Evolutionary conservation across 75 land plant species (phyloP), one percentile per base, ranked within the genome.

Genomic region (Ceratopteris richardii): DNA sequence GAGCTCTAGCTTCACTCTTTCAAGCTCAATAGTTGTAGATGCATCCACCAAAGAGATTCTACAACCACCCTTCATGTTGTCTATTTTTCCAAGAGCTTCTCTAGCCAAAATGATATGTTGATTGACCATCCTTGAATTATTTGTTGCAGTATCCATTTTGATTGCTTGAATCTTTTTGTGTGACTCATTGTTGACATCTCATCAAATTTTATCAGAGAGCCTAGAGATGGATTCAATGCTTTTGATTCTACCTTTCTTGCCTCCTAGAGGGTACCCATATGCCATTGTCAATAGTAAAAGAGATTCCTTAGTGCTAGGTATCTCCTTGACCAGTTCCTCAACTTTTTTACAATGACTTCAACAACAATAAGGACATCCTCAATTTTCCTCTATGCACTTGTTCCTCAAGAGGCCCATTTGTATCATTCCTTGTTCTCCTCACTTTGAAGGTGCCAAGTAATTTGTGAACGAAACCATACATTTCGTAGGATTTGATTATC

Each of bases 1-100:
- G 31, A 88, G 62, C 31, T 71, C 65, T 28, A 41, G 76, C 55
- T 85, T 79, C 10, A 82, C 79, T 71, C 42, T 81, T 59, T 82
- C 81, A 12, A 87, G 74, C 60, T 84, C 50, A 6, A 46, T 5
- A n/a, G 50, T n/a, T 16, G 51, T 29, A 24, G 65, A 73, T 18
- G 72, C 70, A 33, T 50, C 61, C 54, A 17, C 58, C 33, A 77
- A 67, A 25, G 67, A 67, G 21, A 67, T 72, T 20, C 73, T 23
- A 47, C 78, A 33, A 33, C 37, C 37, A 33, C 7, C 37, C 37
- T 33, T 33, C 72, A 21, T 58, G 62, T 33, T 58, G 23, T 63
- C 39, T 2, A 54, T 13, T n/a, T 16, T n/a, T 31, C 26, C 30
- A 14, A n/a, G 42, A 31, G 24, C 57, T 57, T 54, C 40, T 26